Evolutionary conservation across 192 early-diverging fungal species (phyloP).

Genomic region (Linnemannia exigua): DNA sequence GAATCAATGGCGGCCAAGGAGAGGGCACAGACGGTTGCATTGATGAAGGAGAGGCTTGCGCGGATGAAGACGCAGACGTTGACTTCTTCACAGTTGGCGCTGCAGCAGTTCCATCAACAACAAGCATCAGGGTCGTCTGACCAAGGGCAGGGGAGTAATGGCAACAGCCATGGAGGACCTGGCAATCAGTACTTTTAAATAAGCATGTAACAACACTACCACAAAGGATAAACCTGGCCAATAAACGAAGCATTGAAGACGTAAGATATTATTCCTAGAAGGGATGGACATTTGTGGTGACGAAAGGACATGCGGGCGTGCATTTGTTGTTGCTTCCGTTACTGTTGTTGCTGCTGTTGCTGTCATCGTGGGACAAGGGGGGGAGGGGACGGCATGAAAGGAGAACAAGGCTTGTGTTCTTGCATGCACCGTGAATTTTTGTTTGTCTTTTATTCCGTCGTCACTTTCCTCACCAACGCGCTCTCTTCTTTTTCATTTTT

Average conservation of each 20-base stretch:
- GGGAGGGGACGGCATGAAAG: too few species aligned
- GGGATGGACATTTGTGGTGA: too few species aligned
- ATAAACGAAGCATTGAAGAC: background rate
- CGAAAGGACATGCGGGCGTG: too few species aligned
- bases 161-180: background rate
- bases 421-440: background rate
- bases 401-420: background rate
- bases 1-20: conserved; percentile 58
- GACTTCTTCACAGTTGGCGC: conserved; percentile 44
- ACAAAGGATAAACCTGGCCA: too few species aligned
- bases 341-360: too few species aligned
- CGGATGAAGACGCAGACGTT: conserved; percentile 68
- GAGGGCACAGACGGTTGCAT: conserved; percentile 71
- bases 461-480: background rate
- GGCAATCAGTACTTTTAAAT: conserved; percentile 39
- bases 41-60: conserved; percentile 76
- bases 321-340: background rate
- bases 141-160: conserved; percentile 10
- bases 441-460: background rate
- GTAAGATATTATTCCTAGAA: background rate
- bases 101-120: conserved; percentile 53
- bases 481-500: background rate
- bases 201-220: background rate
- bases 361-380: too few species aligned
- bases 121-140: conserved; percentile 18